Conservation (phyloP, 495 filamentous ascomycete genomes). For the Annulohypoxylon bovei region DNA sequence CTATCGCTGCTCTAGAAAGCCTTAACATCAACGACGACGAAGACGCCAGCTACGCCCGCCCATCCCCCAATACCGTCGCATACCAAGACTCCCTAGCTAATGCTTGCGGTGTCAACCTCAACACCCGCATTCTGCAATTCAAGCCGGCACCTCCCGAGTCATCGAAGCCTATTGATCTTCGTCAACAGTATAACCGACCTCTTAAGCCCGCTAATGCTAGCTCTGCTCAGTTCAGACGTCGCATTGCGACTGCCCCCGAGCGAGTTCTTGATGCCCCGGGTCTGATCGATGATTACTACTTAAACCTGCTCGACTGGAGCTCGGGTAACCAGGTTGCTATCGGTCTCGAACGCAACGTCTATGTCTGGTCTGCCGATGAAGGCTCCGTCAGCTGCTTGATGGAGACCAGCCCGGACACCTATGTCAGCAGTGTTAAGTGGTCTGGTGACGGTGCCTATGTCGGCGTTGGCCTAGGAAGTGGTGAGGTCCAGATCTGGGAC, state of each 20-base stretch:
- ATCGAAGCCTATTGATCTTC: slow-evolving; percentile 95
- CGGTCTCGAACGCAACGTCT: slow-evolving; percentile 94
- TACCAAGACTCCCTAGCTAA: slow-evolving; percentile 92
- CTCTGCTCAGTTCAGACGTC: slow-evolving; percentile 85
- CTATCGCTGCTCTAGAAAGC: slow-evolving; percentile 79
- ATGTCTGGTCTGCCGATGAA: slow-evolving; percentile 98
- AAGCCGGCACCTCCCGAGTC: slow-evolving; percentile 97
- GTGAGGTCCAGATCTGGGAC: slow-evolving; percentile 99
- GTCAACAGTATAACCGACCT: slow-evolving; percentile 97
- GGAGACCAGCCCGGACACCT: slow-evolving; percentile 88
- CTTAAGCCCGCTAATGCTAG: slow-evolving; percentile 77
- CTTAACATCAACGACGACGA: slow-evolving; percentile 72
- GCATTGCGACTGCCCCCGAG: slow-evolving; percentile 93
- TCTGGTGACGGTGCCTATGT: slow-evolving; percentile 97
- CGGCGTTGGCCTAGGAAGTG: slow-evolving; percentile 90
- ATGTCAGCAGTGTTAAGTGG: slow-evolving; percentile 98
- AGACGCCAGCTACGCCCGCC: slow-evolving; percentile 69
- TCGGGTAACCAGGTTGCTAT: slow-evolving; percentile 98
- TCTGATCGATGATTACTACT: slow-evolving; percentile 97
- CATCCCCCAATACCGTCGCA: slow-evolving; percentile 84
- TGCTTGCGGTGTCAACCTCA: slow-evolving; percentile 91
- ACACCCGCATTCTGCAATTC: slow-evolving; percentile 96
- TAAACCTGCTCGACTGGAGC: slow-evolving; percentile 98
- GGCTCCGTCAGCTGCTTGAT: slow-evolving; percentile 87
- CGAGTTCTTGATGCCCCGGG: slow-evolving; percentile 97